A percentile compares a stretch with the other conserved stretches of the same genome.
phyloP scores from a whole-genome alignment of 192 early-diverging fungal genomes.

The Backusella tarrabulga region DNA sequence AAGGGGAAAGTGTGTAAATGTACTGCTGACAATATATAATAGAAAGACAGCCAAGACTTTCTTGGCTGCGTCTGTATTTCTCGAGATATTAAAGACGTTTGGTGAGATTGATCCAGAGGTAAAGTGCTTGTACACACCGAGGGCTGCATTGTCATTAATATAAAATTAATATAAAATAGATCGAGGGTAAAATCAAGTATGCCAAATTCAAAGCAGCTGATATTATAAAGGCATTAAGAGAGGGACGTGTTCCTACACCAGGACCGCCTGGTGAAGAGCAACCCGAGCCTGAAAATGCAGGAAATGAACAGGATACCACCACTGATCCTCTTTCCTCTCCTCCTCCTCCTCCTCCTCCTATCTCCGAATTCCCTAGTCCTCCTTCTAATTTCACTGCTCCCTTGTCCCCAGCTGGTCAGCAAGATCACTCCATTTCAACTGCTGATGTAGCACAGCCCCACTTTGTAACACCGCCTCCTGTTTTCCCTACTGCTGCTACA shows the following conservation, averaged over 20 bases:
- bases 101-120: constrained; percentile 66
- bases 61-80: constrained; percentile 84
- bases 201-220: constrained; percentile 95
- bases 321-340: too few relatives aligned
- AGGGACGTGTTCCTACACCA: constrained; percentile 70
- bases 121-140: neutral
- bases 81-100: constrained; percentile 86
- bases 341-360: constrained; percentile 17
- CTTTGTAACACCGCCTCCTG: neutral
- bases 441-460: neutral
- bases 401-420: constrained; percentile 16
- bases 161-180: constrained; percentile 31
- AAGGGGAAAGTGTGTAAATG: too few relatives aligned
- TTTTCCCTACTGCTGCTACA: constrained; percentile 11
- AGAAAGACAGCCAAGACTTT: constrained; percentile 90
- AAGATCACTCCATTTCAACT: neutral
- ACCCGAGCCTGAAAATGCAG: neutral
- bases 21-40: neutral
- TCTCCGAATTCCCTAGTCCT: constrained; percentile 38
- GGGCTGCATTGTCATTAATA: neutral
- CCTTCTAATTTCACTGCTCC: constrained; percentile 41
- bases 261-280: constrained; percentile 48
- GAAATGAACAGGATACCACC: too few relatives aligned
- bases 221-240: constrained; percentile 87
- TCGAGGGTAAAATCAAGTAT: constrained; percentile 90